Conservation (phyloP, 2,329 filamentous ascomycete genomes). For the Neonectria sp. region DNA sequence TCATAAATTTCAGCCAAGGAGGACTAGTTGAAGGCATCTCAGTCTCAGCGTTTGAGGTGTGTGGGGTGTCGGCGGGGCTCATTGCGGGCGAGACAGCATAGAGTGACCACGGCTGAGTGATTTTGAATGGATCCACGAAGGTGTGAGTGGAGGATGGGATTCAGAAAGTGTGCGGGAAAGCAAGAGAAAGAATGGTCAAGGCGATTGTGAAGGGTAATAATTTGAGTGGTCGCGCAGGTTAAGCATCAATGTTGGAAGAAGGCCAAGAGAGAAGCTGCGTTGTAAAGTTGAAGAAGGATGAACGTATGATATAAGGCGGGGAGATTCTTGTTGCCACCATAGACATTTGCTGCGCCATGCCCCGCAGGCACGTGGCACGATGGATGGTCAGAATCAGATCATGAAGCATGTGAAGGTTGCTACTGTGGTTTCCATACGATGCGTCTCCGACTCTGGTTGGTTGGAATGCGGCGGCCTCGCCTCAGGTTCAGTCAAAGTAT, state of each 20-base stretch:
- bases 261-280: too few relatives aligned
- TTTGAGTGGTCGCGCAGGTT: too few relatives aligned
- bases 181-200: background rate
- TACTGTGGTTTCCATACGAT: too few relatives aligned
- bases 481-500: constrained; percentile 14
- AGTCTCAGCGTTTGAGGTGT: background rate
- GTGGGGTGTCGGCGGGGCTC: background rate
- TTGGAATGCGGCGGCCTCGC: background rate
- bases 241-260: too few relatives aligned
- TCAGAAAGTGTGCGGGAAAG: background rate
- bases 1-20: too few relatives aligned
- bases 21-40: too few relatives aligned
- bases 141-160: background rate
- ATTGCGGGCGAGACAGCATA: background rate
- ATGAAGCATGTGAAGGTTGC: too few relatives aligned
- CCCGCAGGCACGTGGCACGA: too few relatives aligned
- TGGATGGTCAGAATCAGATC: too few relatives aligned
- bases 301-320: background rate
- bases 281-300: too few relatives aligned
- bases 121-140: background rate
- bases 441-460: too few relatives aligned
- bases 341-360: background rate
- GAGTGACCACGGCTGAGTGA: background rate
- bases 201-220: too few relatives aligned
- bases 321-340: background rate